These are phyloP conservation scores for Xylaria bambusicola DNA, from an alignment of 495 filamentous ascomycete genomes.

Conservation along the genomic window DNA sequence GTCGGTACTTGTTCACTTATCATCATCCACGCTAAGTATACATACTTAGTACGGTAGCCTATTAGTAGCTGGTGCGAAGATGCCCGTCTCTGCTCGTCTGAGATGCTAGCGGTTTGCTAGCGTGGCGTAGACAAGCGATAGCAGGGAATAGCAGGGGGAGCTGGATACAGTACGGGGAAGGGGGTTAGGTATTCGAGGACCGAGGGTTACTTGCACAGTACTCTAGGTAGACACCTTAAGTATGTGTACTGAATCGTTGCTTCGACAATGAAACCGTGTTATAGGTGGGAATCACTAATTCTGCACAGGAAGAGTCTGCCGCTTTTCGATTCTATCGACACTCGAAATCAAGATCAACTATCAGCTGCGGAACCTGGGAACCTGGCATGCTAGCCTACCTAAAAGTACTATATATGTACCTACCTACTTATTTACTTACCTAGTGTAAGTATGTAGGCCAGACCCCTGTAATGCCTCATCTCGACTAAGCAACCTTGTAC, in stretches of 20 bases:
- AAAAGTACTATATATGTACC: conserved; percentile 8
- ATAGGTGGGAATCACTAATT: background rate
- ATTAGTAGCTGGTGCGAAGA: too few species aligned
- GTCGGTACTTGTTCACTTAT: too few species aligned
- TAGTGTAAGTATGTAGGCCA: too few species aligned
- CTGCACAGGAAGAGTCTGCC: background rate
- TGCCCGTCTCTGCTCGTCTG: too few species aligned
- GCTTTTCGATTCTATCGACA: conserved; percentile 2
- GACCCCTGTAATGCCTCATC: background rate
- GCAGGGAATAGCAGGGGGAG: background rate
- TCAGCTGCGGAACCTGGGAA: too few species aligned
- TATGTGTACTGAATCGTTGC: background rate
- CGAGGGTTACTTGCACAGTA: background rate
- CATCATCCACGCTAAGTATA: too few species aligned
- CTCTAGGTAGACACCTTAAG: background rate
- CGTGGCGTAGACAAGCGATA: background rate
- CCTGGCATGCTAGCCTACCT: conserved; percentile 8
- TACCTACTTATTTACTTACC: too few species aligned
- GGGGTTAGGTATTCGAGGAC: background rate
- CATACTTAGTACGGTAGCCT: background rate
- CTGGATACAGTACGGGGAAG: background rate
- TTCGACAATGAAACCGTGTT: background rate
- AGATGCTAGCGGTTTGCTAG: background rate
- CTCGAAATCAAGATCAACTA: background rate
- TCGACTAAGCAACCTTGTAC: background rate